Conservation (phyloP, 1,284 basidiomycete genomes). For the Wallemia hederae region DNA sequence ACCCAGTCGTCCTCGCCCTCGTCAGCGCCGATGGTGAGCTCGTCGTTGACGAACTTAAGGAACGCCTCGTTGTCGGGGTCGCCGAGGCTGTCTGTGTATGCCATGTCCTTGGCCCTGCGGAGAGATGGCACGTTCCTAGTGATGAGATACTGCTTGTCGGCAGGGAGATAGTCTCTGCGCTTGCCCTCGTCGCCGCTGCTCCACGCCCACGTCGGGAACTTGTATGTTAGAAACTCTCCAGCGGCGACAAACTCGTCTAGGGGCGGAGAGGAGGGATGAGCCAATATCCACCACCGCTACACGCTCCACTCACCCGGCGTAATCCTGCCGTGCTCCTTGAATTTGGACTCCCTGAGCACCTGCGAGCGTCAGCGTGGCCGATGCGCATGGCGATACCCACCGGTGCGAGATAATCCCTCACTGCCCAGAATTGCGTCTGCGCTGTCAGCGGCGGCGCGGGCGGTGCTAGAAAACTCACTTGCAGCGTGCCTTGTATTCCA, state of each 20-base stretch:
- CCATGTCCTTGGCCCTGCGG: conserved; percentile 60
- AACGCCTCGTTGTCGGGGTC: conserved; percentile 82
- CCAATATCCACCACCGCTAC: too few species aligned
- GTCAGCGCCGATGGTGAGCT: conserved; percentile 13
- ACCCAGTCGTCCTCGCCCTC: conserved; percentile 32
- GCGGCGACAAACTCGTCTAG: conserved; percentile 85
- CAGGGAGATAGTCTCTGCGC: conserved; percentile 64
- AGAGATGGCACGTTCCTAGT: conserved; percentile 77
- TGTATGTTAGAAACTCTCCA: conserved; percentile 77
- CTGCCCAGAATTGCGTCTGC: conserved; percentile 71
- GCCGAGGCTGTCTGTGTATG: conserved; percentile 49
- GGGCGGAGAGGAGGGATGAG: conserved; percentile 3
- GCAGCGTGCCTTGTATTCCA: neutral
- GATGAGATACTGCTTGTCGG: conserved; percentile 86
- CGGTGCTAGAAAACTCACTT: neutral
- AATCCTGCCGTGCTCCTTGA: conserved; percentile 91
- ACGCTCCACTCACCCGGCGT: conserved; percentile 37
- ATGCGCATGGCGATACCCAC: conserved; percentile 20
- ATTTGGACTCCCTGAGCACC: conserved; percentile 93
- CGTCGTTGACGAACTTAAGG: conserved; percentile 23
- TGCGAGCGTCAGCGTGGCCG: conserved; percentile 12
- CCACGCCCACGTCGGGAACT: conserved; percentile 89
- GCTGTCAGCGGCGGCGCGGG: conserved; percentile 1
- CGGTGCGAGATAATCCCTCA: conserved; percentile 84
- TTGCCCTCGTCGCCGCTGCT: conserved; percentile 53